Conservation (phyloP, 2,329 filamentous ascomycete species). For the Microascus cirrosus region DNA sequence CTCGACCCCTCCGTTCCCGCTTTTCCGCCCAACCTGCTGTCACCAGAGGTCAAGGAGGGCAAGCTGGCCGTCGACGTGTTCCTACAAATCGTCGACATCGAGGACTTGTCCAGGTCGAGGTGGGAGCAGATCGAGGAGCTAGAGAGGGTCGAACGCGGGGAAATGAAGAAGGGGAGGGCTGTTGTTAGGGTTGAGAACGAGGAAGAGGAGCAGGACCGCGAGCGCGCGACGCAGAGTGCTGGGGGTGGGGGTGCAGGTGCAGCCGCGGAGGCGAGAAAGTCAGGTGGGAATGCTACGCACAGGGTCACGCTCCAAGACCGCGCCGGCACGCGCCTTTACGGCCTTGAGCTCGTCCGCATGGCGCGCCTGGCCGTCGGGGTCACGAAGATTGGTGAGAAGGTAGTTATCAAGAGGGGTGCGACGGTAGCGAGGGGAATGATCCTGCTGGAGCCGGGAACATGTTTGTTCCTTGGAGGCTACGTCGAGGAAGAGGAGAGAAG, state of each 20-base stretch:
- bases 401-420: conserved; percentile 55
- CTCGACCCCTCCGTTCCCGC: conserved; percentile 27
- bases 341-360: conserved; percentile 58
- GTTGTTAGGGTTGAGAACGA: conserved; percentile 57
- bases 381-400: conserved; percentile 66
- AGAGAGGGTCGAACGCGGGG: conserved; percentile 61
- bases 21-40: conserved; percentile 43
- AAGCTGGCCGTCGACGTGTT: conserved; percentile 51
- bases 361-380: conserved; percentile 54
- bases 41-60: conserved; percentile 38
- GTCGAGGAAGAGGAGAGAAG: conserved; percentile 68
- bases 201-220: conserved; percentile 34
- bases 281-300: conserved; percentile 48
- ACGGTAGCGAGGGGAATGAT: conserved; percentile 65
- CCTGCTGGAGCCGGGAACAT: conserved; percentile 60
- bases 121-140: conserved; percentile 85
- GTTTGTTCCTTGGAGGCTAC: conserved; percentile 74
- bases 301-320: conserved; percentile 76
- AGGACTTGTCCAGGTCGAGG: conserved; percentile 67
- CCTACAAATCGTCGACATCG: conserved; percentile 76
- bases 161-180: conserved; percentile 65
- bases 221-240: conserved; percentile 13
- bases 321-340: conserved; percentile 56
- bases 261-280: conserved; percentile 14
- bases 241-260: conserved; percentile 1